Conservation (phyloP, 1,139 yeast genomes). For the Candida pseudocylindracea region DNA sequence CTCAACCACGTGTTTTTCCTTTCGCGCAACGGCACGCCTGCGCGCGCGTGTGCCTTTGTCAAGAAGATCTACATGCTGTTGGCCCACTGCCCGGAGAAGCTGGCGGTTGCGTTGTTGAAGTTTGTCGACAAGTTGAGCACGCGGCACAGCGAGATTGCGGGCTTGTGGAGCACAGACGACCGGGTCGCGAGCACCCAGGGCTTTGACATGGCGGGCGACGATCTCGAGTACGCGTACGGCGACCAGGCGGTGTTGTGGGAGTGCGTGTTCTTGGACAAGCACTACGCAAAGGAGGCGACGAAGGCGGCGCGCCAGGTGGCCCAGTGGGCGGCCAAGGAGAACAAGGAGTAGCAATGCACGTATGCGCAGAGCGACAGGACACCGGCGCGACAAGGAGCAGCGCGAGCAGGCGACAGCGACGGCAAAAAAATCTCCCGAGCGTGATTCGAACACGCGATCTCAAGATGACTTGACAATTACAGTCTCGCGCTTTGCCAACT, state of each 20-base stretch:
- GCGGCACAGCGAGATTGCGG: constrained; percentile 41
- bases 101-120: constrained; percentile 55
- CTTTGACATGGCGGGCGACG: constrained; percentile 27
- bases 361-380: too few relatives aligned
- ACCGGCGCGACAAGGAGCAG: too few relatives aligned
- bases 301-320: too few relatives aligned
- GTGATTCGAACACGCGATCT: too few relatives aligned
- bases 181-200: constrained; percentile 40
- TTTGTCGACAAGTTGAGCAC: constrained; percentile 57
- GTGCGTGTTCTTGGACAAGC: constrained; percentile 50
- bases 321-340: too few relatives aligned
- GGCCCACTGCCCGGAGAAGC: constrained; percentile 72
- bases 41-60: constrained; percentile 64
- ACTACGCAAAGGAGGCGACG: constrained; percentile 15
- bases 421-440: too few relatives aligned
- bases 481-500: too few relatives aligned
- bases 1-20: constrained; percentile 68
- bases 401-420: too few relatives aligned
- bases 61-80: constrained; percentile 50
- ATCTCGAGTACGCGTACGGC: constrained; percentile 44
- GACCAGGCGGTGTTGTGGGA: constrained; percentile 85
- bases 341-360: too few relatives aligned
- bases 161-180: constrained; percentile 75
- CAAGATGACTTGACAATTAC: too few relatives aligned
- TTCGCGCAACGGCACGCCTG: constrained; percentile 46